These are phyloP conservation scores for Chaetomiaceae sp. DNA, from an alignment of 2,329 filamentous ascomycete genomes.

Conservation along the genomic window DNA sequence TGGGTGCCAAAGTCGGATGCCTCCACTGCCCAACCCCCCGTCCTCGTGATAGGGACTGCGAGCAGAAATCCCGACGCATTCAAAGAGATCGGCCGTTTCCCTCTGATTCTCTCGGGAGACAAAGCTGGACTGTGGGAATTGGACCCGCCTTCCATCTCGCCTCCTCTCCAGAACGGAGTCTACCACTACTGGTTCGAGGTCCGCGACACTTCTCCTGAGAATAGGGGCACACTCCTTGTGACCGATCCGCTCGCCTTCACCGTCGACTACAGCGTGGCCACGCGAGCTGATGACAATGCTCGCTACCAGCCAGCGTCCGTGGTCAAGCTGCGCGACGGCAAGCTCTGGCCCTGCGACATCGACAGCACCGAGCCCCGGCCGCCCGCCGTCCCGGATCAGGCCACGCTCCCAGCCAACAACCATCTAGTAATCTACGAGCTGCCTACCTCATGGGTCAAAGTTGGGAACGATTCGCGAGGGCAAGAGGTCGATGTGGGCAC, in stretches of 20 bases:
- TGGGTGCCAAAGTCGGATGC: slow-evolving; percentile 22
- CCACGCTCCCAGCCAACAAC: slow-evolving; percentile 23
- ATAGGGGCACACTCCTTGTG: background rate
- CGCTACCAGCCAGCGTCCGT: slow-evolving; percentile 23
- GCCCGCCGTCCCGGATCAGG: background rate
- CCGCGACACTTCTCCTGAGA: background rate
- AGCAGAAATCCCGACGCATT: background rate
- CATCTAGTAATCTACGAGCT: slow-evolving; percentile 28
- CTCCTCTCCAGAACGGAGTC: background rate
- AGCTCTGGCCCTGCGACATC: slow-evolving; percentile 22
- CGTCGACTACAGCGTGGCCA: background rate
- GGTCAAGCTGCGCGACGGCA: slow-evolving; percentile 19
- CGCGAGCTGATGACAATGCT: background rate
- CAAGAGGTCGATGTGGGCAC: slow-evolving; percentile 23
- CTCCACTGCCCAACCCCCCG: slow-evolving; percentile 4
- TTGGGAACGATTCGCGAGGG: slow-evolving; percentile 9
- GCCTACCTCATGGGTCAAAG: slow-evolving; percentile 25
- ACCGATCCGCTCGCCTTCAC: background rate
- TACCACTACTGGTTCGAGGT: background rate
- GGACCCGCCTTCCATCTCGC: slow-evolving; percentile 25
- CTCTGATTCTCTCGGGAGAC: slow-evolving; percentile 41
- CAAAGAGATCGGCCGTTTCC: slow-evolving; percentile 11
- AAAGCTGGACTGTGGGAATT: slow-evolving; percentile 41
- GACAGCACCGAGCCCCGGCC: slow-evolving; percentile 17
- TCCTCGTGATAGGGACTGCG: slow-evolving; percentile 20